Conservation (phyloP, 495 filamentous ascomycete genomes). For the Aspergillus steynii region DNA sequence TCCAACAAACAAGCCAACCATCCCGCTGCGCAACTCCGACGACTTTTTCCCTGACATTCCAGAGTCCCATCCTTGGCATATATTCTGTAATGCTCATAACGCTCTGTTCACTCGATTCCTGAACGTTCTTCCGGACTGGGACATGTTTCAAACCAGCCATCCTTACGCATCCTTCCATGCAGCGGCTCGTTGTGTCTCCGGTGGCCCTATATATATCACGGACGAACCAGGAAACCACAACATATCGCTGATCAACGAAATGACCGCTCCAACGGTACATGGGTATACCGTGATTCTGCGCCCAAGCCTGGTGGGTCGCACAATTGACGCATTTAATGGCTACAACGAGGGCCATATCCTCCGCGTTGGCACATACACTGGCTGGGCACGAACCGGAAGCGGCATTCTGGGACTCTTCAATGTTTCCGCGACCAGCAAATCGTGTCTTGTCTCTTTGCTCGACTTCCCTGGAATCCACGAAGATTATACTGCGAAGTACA, state of each 20-base stretch:
- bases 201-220: constrained; percentile 92
- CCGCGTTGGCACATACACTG: constrained; percentile 74
- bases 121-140: constrained; percentile 88
- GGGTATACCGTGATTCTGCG: constrained; percentile 76
- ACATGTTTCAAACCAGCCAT: constrained; percentile 95
- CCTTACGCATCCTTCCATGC: constrained; percentile 80
- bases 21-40: constrained; percentile 83
- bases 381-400: constrained; percentile 63
- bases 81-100: constrained; percentile 93
- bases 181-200: constrained; percentile 84
- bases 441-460: constrained; percentile 65
- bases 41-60: constrained; percentile 87
- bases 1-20: constrained; percentile 64
- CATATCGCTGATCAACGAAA: constrained; percentile 68
- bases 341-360: constrained; percentile 73
- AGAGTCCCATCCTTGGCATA: constrained; percentile 85
- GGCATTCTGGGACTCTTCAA: constrained; percentile 87
- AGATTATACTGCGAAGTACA: constrained; percentile 48
- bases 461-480: constrained; percentile 70
- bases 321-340: constrained; percentile 67
- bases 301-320: constrained; percentile 68
- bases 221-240: constrained; percentile 84
- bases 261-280: constrained; percentile 67
- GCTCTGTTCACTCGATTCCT: constrained; percentile 73
- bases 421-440: constrained; percentile 53